Percentiles rank a stretch among this genome's conserved stretches.
Conservation (phyloP, 805 yeast species). For the Candida loeiensis region DNA sequence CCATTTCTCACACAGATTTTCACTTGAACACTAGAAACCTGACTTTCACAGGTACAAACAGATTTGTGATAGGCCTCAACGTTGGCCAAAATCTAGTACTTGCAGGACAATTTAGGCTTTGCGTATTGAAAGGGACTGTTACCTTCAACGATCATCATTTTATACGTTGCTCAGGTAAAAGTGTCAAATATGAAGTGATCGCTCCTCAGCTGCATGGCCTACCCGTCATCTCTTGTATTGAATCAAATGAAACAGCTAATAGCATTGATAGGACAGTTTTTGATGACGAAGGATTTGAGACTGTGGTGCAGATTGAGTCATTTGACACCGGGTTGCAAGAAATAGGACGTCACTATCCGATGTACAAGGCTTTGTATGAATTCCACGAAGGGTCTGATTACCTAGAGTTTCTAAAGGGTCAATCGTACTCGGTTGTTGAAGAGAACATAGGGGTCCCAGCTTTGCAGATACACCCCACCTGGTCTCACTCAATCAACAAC, state of each 20-base stretch:
- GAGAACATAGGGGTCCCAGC: conserved; percentile 24
- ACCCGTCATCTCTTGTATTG: conserved; percentile 3
- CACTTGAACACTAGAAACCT: not conserved
- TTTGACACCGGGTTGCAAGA: conserved; percentile 43
- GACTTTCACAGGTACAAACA: not conserved
- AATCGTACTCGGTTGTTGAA: conserved; percentile 38
- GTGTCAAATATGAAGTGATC: not conserved
- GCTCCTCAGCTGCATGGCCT: conserved; percentile 8
- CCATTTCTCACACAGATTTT: conserved; percentile 3
- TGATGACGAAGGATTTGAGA: not conserved
- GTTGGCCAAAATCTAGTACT: conserved; percentile 3
- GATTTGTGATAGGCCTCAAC: conserved; percentile 1
- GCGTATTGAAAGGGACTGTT: conserved; percentile 5
- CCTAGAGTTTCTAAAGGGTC: conserved; percentile 17
- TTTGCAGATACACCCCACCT: conserved; percentile 14
- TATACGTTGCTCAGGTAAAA: not conserved
- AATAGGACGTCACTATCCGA: conserved; percentile 41
- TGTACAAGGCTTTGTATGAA: conserved; percentile 42
- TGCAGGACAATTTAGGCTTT: conserved; percentile 5
- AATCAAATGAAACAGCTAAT: not conserved
- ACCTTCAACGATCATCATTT: conserved; percentile 3
- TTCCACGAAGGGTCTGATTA: conserved; percentile 1
- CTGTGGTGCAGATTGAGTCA: conserved; percentile 39
- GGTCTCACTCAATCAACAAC: conserved; percentile 10
- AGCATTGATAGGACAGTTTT: not conserved